Base-by-base conservation (phyloP, 805 yeast genomes). In the Candida ulmi region DNA sequence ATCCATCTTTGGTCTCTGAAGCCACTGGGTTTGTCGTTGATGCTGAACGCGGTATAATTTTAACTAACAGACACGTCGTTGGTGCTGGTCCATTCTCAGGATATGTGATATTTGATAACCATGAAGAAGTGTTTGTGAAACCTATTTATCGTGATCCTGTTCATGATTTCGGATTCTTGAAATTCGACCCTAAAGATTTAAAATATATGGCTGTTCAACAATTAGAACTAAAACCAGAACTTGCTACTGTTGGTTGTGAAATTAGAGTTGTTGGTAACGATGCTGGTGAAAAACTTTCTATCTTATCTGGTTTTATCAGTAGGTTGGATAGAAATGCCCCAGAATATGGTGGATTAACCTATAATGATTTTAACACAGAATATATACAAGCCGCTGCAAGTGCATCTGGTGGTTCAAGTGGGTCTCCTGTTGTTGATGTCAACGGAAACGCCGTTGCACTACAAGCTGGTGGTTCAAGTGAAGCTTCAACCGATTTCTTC, bases 21-120 rank as follows among this genome's bases (percentile, higher is more conserved):
- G 97, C 96, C n/a, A 87, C 96, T 1, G 97, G 97, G 2, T 90
- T 90, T 60, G 88, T 90, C 6, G 96, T 90, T 11, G 97, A 90
- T 59, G 72, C 91, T 3, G 68, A 74, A 40, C 62, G 77, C 19
- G 97, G 97, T 13, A 76, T 88, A 43, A 88, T 90, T 45, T 69
- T 90, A 58, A 90, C 97, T 11, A 90, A 90, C 63, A 74, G 96
- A 55, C 97, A 90, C 56, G 97, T 90, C 36, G 96, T 88, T 31
- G 95, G 96, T 2, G 88, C 96, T 0, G 96, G 96, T 15, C 96
- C 96, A 1, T 88, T 90, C 60, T 74, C 80, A 27, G 97, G 97
- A 1, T 87, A 83, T 55, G 95, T 86, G 0, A 88, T 90, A 2
- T 90, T 90, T 56, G 95, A 90, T 56, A 90, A 90, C 58, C 96